A percentile compares a stretch with the other conserved stretches of the same genome.
Evolutionary conservation across 2,329 filamentous ascomycete genomes (phyloP).

Genomic region (Fonsecaea pedrosoi): DNA sequence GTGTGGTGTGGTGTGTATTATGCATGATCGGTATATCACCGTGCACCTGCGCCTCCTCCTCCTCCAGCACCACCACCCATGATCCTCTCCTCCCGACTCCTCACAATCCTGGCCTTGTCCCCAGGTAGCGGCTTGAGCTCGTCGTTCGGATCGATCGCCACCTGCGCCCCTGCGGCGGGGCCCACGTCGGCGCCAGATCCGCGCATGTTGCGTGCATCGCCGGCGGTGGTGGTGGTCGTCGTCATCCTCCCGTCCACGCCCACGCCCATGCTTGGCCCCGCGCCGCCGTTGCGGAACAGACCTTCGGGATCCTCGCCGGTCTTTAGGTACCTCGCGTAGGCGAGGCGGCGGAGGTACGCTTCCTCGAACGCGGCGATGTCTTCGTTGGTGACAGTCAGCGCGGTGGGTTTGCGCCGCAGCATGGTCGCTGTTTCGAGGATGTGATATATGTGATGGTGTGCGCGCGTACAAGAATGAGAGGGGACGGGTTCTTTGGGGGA

Average conservation of each 20-base stretch:
- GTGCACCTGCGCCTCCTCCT: background rate
- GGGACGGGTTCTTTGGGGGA: too few species aligned
- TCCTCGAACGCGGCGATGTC: slow-evolving; percentile 58
- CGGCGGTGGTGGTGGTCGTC: slow-evolving; percentile 31
- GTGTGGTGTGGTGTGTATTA: background rate
- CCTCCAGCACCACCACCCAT: slow-evolving; percentile 29
- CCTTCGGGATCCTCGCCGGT: slow-evolving; percentile 40
- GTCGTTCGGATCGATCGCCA: slow-evolving; percentile 54
- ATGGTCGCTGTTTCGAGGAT: slow-evolving; percentile 41
- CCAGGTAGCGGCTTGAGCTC: slow-evolving; percentile 58
- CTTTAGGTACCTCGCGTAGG: slow-evolving; percentile 36
- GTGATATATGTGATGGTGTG: background rate
- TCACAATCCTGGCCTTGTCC: slow-evolving; percentile 56
- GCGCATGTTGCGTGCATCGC: background rate
- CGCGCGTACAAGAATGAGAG: too few species aligned
- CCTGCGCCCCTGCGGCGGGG: slow-evolving; percentile 27
- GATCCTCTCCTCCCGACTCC: slow-evolving; percentile 55
- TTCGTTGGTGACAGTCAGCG: slow-evolving; percentile 57
- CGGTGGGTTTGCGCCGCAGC: slow-evolving; percentile 60
- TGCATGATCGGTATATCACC: background rate
- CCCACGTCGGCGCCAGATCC: slow-evolving; percentile 17
- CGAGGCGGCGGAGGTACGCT: slow-evolving; percentile 31
- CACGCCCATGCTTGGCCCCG: slow-evolving; percentile 19
- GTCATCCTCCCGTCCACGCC: slow-evolving; percentile 41
- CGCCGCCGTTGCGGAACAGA: slow-evolving; percentile 30